A percentile compares a stretch with the other conserved stretches of the same genome.
Evolutionary conservation across 208 protist genomes (phyloP).

Genomic region (Crithidia fasciculata): DNA sequence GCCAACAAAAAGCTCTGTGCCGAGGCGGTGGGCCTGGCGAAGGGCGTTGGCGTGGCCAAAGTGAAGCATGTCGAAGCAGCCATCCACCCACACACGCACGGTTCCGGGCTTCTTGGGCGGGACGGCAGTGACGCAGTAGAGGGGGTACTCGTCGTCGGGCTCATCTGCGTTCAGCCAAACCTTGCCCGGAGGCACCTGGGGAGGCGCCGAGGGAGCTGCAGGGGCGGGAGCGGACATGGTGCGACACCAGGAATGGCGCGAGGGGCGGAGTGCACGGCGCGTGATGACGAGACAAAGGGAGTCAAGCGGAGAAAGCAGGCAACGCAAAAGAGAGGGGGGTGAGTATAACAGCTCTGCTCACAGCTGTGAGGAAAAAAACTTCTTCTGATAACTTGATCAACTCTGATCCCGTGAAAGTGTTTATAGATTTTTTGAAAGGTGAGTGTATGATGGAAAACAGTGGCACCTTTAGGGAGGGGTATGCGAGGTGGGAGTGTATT

Average conservation of each 20-base stretch:
- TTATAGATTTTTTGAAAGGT: too few relatives aligned
- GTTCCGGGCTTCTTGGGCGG: slow-evolving; percentile 73
- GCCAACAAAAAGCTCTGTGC: slow-evolving; percentile 96
- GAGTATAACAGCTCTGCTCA: too few relatives aligned
- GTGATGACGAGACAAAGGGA: too few relatives aligned
- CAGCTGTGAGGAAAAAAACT: too few relatives aligned
- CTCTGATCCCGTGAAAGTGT: too few relatives aligned
- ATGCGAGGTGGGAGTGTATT: too few relatives aligned
- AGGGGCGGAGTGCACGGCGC: too few relatives aligned
- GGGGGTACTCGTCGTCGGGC: slow-evolving; percentile 64
- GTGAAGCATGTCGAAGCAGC: slow-evolving; percentile 93
- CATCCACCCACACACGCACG: slow-evolving; percentile 89
- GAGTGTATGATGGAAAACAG: too few relatives aligned
- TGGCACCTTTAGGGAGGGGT: too few relatives aligned
- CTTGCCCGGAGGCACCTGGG: slow-evolving; percentile 43
- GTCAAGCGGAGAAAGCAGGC: too few relatives aligned
- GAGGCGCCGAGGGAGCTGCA: background rate
- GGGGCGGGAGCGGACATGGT: background rate
- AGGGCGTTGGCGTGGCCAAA: slow-evolving; percentile 91
- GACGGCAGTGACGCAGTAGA: slow-evolving; percentile 49
- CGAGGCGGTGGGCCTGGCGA: slow-evolving; percentile 87
- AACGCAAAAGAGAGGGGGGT: too few relatives aligned
- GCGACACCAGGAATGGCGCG: background rate
- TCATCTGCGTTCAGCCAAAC: slow-evolving; percentile 78
- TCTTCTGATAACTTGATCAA: too few relatives aligned